Percentiles rank a stretch among this genome's conserved stretches.
Evolutionary conservation across 495 filamentous ascomycete species (phyloP).

Genomic region (Neurospora sublineolata): DNA sequence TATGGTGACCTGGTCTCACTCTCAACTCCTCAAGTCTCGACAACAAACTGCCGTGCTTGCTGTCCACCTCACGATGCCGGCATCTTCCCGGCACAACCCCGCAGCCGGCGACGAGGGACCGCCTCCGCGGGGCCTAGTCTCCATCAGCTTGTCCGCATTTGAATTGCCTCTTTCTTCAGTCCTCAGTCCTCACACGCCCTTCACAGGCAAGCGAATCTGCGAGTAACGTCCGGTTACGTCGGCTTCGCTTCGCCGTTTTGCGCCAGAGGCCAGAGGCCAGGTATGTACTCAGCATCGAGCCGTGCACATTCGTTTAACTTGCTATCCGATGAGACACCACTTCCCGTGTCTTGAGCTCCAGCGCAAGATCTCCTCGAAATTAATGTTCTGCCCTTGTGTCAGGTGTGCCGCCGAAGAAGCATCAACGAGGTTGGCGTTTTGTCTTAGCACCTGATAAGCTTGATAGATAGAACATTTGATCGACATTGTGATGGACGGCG

Average conservation of each 20-base stretch:
- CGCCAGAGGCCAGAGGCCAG: neutral
- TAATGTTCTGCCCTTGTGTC: neutral
- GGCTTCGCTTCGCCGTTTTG: neutral
- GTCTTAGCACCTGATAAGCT: neutral
- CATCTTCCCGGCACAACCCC: neutral
- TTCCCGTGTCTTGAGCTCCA: neutral
- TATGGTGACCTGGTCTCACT: neutral
- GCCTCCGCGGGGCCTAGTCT: neutral
- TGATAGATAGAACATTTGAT: neutral
- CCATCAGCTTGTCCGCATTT: neutral
- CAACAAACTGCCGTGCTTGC: neutral
- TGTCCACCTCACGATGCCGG: neutral
- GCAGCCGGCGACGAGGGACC: neutral
- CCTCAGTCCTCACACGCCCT: neutral
- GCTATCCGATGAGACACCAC: neutral
- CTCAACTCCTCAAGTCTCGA: neutral
- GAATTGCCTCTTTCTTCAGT: neutral
- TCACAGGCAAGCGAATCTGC: neutral
- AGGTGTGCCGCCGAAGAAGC: neutral
- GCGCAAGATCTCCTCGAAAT: neutral
- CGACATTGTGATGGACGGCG: neutral
- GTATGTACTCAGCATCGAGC: neutral
- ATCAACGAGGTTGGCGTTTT: neutral
- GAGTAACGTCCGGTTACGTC: neutral
- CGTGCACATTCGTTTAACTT: neutral